phyloP scores from a whole-genome alignment of 1,284 basidiomycete genomes.

The Phellinidium pouzarii region DNA sequence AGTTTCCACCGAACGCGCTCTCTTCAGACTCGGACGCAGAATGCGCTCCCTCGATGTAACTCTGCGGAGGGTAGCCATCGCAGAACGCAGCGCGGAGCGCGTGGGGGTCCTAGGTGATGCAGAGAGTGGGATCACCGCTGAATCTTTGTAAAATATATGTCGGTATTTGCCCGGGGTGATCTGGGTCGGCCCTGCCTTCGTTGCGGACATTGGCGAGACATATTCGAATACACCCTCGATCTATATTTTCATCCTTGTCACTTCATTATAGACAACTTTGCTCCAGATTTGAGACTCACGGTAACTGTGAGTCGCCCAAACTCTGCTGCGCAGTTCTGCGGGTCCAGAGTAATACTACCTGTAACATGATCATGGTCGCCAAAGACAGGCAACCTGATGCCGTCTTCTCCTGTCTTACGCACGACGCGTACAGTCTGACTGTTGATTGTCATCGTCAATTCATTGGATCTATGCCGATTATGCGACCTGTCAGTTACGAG shows the following conservation, averaged over 20 bases:
- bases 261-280: not conserved
- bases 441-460: constrained; percentile 1
- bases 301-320: constrained; percentile 4
- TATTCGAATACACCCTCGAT: constrained; percentile 15
- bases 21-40: not conserved
- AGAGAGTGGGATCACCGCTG: constrained; percentile 39
- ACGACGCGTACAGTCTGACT: not conserved
- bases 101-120: constrained; percentile 29
- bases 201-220: constrained; percentile 15
- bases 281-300: not conserved
- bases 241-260: not conserved
- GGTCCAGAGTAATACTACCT: constrained; percentile 5
- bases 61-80: constrained; percentile 6
- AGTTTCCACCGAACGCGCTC: constrained; percentile 2
- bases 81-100: constrained; percentile 6
- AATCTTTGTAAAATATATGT: constrained; percentile 53
- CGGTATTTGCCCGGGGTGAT: constrained; percentile 31
- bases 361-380: constrained; percentile 1
- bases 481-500: not conserved
- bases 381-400: constrained; percentile 1
- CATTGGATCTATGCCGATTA: not conserved
- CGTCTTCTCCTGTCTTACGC: not conserved
- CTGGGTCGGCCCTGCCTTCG: constrained; percentile 11
- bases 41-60: constrained; percentile 3
- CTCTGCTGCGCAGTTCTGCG: constrained; percentile 8